Evolutionary conservation across 768 basidiomycete species (phyloP).

Genomic region (Pisolithus microcarpus): DNA sequence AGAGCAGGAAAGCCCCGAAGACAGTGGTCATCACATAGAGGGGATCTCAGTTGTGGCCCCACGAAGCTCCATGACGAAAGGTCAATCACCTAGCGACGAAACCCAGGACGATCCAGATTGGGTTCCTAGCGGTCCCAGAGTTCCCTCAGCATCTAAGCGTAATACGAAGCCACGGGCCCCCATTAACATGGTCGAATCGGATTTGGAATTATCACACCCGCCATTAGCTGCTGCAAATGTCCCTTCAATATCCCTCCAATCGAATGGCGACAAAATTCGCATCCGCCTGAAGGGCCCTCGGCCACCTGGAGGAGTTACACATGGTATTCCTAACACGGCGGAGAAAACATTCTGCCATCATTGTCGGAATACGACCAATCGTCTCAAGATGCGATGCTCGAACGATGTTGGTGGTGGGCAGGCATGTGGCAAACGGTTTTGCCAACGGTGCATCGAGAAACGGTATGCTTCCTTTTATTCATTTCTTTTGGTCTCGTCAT

Average conservation of each 20-base stretch:
- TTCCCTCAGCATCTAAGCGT: not conserved
- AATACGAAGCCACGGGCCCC: slow-evolving; percentile 6
- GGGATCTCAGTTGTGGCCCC: not conserved
- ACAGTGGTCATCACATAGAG: not conserved
- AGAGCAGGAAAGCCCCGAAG: slow-evolving; percentile 5
- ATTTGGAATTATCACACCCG: slow-evolving; percentile 8
- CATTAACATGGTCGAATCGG: not conserved
- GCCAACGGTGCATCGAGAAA: slow-evolving; percentile 27
- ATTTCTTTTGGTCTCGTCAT: not conserved
- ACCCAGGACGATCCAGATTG: not conserved
- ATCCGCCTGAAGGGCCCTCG: not conserved
- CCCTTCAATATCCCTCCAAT: slow-evolving; percentile 1
- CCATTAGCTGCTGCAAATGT: slow-evolving; percentile 1
- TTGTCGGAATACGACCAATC: slow-evolving; percentile 20
- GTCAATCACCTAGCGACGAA: not conserved
- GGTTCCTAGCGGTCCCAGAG: not conserved
- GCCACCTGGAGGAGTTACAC: not conserved
- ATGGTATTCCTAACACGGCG: not conserved
- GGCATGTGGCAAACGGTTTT: slow-evolving; percentile 29
- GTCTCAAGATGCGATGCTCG: slow-evolving; percentile 33
- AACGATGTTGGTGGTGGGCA: slow-evolving; percentile 8
- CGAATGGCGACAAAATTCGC: not conserved
- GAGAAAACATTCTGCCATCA: slow-evolving; percentile 29
- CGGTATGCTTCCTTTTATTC: slow-evolving; percentile 20
- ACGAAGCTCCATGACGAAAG: not conserved